Base-by-base conservation (phyloP, 1,139 yeast species). In the Candida sojae region DNA sequence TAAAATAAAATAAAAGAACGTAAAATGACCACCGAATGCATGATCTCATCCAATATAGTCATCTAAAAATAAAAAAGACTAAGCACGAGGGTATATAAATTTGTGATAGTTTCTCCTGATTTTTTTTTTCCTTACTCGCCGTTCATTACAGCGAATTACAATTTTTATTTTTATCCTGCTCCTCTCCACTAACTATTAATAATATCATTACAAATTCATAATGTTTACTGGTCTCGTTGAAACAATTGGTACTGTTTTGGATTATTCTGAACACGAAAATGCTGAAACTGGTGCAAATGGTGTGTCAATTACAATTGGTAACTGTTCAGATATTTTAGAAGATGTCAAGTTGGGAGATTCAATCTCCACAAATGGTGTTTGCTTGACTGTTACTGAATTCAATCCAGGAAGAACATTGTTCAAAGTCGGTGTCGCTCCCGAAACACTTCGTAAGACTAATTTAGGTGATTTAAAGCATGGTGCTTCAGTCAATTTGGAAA, bases 141-240 rank as follows among this genome's bases (percentile, higher is more conserved):
- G 6, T 32, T 41, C 21, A 7, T 25, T 8, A 17, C 21, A 17
- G 32, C n/a, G 21, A 31, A 21, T 10, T 29, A 13, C 32, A 30
- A 13, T 39, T 31, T 31, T 23, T 10, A 29, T 28, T 26, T 11
- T 10, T 37, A 3, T 28, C 21, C 29, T 3, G 4, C 9, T 26
- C 29, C 29, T 12, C 23, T 6, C 39, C 8, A 5, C 39, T 25
- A 6, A 10, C 9, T 6, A 21, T 17, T 17, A 36, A 12, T 9
- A 23, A 9, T 10, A 25, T 26, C 25, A 32, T 7, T 31, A 17
- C 12, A 17, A 11, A 8, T 21, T 40, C n/a, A 45, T 17, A 40
- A 93, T 93, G 99, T 93, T 93, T 61, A 93, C 99, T 0, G 99
- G 99, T 35, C 82, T 93, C 46, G 95, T 93, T 6, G 99, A 93